Percentiles rank a stretch among this genome's conserved stretches.
phyloP scores from a whole-genome alignment of 2,329 filamentous ascomycete genomes.

The Trichoderma sp. region DNA sequence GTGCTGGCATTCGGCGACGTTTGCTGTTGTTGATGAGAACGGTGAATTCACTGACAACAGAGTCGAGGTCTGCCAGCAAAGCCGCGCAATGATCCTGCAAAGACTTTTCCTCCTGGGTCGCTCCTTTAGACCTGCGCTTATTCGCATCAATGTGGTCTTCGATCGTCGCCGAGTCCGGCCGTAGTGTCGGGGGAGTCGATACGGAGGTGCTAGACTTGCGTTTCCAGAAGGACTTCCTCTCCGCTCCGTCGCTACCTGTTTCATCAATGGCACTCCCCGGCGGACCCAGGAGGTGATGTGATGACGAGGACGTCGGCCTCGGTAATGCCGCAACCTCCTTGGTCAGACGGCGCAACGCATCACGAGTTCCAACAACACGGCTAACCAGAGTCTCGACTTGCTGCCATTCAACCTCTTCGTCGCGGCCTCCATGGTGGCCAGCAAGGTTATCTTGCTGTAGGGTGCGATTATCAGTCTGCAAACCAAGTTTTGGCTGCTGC shows the following conservation, averaged over 20 bases:
- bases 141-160: slow-evolving; percentile 31
- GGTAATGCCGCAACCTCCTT: slow-evolving; percentile 69
- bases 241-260: slow-evolving; percentile 39
- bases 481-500: slow-evolving; percentile 27
- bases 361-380: slow-evolving; percentile 79
- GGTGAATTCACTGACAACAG: slow-evolving; percentile 79
- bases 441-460: neutral
- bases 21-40: slow-evolving; percentile 75
- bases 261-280: slow-evolving; percentile 46
- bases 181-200: slow-evolving; percentile 39
- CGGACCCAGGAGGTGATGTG: slow-evolving; percentile 40
- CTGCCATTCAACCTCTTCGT: slow-evolving; percentile 81
- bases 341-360: slow-evolving; percentile 81
- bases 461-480: slow-evolving; percentile 30
- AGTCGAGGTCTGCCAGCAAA: slow-evolving; percentile 79
- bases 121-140: slow-evolving; percentile 37
- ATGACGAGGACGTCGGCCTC: slow-evolving; percentile 27
- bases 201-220: slow-evolving; percentile 66
- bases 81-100: slow-evolving; percentile 81
- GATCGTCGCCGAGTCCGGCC: slow-evolving; percentile 33
- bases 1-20: slow-evolving; percentile 61
- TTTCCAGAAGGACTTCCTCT: slow-evolving; percentile 85
- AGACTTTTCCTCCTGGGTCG: slow-evolving; percentile 55
- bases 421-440: slow-evolving; percentile 32
- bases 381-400: slow-evolving; percentile 83